Evolutionary conservation across 306 rosid species (phyloP), one percentile per base, ranked within the genome.

Genomic region (Dalbergia oliveri): DNA sequence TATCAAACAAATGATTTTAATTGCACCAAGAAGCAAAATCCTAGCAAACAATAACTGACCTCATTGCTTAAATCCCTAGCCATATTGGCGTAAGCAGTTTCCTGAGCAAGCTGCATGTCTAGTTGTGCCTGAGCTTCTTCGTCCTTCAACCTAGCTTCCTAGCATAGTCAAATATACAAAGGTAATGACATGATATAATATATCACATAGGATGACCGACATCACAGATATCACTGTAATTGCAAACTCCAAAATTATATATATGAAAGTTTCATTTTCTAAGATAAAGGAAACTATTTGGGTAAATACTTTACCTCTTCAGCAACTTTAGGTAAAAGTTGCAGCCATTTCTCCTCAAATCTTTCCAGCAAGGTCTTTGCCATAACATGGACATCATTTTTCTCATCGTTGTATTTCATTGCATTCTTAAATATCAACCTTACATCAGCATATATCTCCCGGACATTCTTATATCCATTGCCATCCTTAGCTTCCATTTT

Each of bases 401-500:
- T 93, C 75, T 88, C 94, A 45, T 91, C 83, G 59, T 93, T 91
- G 86, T 93, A 91, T 68, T 77, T 91, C 97, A 89, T 93, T 33
- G 97, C 97, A 18, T 93, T 91, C 89, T 91, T 87, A 44, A 91
- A 93, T 69, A 89, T 91, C 83, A 93, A 84, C 77, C 93, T 87
- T 50, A 91, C 93, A 77, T 93, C 97, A 16, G 89, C 81, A 76
- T 84, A 93, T 58, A 91, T 87, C 80, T 91, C 94, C 60, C 93
- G 83, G 11, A 93, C 91, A 61, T 91, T 86, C 82, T 86, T 93
- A 78, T 93, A 93, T 70, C 93, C 88, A 78, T 88, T 86, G n/a
- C 87, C 93, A 84, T 93, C 97, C 79, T 88, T 88, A 61, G 93
- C 94, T 51, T 91, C 94, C 97, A 93, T 91, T 84, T 89, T 90